Evolutionary conservation across 345 rosid species (phyloP), one percentile per base, ranked within the genome.

Genomic region (Pugionium cornutum): DNA sequence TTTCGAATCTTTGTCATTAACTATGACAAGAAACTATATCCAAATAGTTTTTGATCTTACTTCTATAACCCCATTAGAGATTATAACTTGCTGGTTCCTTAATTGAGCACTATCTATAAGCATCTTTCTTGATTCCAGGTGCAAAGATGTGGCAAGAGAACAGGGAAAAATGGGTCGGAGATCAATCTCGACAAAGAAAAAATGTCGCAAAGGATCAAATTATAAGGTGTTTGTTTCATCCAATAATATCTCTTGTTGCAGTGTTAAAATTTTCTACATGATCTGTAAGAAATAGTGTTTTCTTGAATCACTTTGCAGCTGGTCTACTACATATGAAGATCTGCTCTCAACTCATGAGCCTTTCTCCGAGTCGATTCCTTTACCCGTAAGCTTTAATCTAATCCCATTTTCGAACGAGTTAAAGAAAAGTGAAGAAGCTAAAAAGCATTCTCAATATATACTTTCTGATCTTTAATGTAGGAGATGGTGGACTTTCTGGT

Each of bases 401-500:
- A 54, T 49, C 53, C 1, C 41, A 36, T 6, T 40, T 55, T 10
- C 10, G 46, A 7, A 58, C 5, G 48, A 60, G 18, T 54, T 50
- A 18, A 7, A 33, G 4, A 18, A 18, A 18, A 18, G 18, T 18
- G 18, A 29, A 61, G 48, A 66, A 27, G 41, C 69, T 47, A 37
- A 33, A n/a, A 27, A 33, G 7, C 53, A 55, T 61, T 74, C 33
- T 48, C 35, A 9, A 39, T 41, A 31, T 18, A 18, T 18, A 18
- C 18, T 18, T 18, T 3, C 52, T 52, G 55, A 67, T 49, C 1
- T 18, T 62, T 31, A 69, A 18, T 72, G 83, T 85, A 91, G 95
- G 98, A 91, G 76, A 91, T 89, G 96, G 98, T 89, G 42, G 96
- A 89, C 77, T 91, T 91, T 55, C 72, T 91, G 70, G 95, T 91